Conservation (phyloP, 1,284 basidiomycete species). For the Sanguinoderma infundibulare region DNA sequence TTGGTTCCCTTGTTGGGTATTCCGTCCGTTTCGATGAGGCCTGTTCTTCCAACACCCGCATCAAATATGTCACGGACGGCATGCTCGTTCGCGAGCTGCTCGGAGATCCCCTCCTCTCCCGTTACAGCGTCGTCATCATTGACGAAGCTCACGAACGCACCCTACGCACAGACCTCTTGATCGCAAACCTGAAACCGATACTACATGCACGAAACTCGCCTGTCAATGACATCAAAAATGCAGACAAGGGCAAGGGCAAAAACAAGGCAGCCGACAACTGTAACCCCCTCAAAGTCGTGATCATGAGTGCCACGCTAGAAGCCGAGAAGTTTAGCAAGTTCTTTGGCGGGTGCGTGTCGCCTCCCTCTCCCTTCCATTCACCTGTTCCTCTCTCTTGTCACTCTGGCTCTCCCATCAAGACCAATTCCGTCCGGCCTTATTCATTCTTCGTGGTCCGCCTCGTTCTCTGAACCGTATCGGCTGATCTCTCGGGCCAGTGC, state of each 20-base stretch:
- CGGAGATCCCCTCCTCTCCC: slow-evolving; percentile 75
- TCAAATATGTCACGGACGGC: slow-evolving; percentile 97
- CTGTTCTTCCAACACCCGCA: slow-evolving; percentile 69
- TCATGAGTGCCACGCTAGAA: slow-evolving; percentile 98
- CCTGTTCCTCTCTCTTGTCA: not conserved
- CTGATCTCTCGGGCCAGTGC: slow-evolving; percentile 54
- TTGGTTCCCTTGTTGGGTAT: slow-evolving; percentile 88
- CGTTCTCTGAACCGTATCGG: not conserved
- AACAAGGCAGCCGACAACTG: slow-evolving; percentile 19
- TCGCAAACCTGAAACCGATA: slow-evolving; percentile 91
- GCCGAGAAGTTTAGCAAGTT: slow-evolving; percentile 93
- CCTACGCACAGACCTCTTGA: slow-evolving; percentile 91
- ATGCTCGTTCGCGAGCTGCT: slow-evolving; percentile 94
- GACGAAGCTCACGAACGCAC: slow-evolving; percentile 99
- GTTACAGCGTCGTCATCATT: slow-evolving; percentile 90
- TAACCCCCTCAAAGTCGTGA: slow-evolving; percentile 84
- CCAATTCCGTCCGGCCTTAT: not conserved
- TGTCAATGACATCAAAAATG: slow-evolving; percentile 36
- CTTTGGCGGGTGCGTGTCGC: slow-evolving; percentile 65
- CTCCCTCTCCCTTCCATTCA: not conserved
- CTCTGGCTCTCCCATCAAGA: not conserved
- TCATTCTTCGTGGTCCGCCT: not conserved
- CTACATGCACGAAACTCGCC: slow-evolving; percentile 67
- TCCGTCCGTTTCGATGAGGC: slow-evolving; percentile 95
- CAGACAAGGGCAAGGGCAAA: slow-evolving; percentile 38